Evolutionary conservation across 2,329 filamentous ascomycete genomes (phyloP).

Genomic region (Xylariales sp.): DNA sequence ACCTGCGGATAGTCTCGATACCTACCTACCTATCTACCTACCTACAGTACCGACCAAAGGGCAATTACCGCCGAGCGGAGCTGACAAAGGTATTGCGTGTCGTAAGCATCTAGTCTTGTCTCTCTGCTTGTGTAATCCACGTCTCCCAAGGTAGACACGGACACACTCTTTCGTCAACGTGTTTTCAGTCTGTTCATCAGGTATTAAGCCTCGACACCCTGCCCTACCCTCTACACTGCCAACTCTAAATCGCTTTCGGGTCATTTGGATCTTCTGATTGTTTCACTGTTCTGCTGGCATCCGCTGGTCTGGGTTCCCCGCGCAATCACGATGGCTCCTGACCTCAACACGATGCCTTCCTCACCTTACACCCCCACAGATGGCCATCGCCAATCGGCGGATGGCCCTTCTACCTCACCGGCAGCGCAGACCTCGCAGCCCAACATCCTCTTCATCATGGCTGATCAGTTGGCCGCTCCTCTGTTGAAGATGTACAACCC

Average conservation of each 20-base stretch:
- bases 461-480: constrained; percentile 88
- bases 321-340: constrained; percentile 59
- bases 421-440: constrained; percentile 43
- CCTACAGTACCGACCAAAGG: too few relatives aligned
- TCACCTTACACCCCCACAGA: constrained; percentile 33
- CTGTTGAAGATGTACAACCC: constrained; percentile 89
- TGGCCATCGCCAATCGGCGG: constrained; percentile 12
- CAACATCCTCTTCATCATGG: constrained; percentile 93
- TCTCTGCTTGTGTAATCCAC: constrained; percentile 1
- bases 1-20: neutral
- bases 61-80: neutral
- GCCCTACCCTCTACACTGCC: neutral
- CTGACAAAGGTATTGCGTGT: constrained; percentile 4
- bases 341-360: constrained; percentile 66
- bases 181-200: neutral
- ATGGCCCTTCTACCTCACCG: constrained; percentile 2
- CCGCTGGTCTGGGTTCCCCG: neutral
- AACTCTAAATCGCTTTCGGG: neutral
- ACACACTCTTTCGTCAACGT: neutral
- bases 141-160: constrained; percentile 8
- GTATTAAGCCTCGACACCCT: neutral
- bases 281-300: constrained; percentile 1
- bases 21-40: too few relatives aligned
- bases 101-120: constrained; percentile 8
- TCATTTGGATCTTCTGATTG: constrained; percentile 4